Percentiles rank a stretch among this genome's conserved stretches.
Evolutionary conservation across 352 stramenopile species (phyloP).

Genomic region (Pythium myriotylum): DNA sequence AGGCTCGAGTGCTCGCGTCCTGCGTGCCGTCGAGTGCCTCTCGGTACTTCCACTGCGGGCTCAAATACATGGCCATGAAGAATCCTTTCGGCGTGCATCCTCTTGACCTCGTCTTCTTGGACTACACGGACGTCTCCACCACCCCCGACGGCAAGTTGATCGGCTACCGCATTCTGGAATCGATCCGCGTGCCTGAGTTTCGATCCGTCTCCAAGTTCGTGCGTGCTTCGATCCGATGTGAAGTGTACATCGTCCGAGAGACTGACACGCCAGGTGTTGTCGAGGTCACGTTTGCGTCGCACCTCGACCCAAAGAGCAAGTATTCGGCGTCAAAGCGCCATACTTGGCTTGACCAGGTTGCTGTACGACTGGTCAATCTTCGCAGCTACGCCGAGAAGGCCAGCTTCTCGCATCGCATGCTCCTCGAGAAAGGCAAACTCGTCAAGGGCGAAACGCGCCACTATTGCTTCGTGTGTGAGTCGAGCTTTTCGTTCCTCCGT

Average conservation of each 20-base stretch:
- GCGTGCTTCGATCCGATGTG: slow-evolving; percentile 74
- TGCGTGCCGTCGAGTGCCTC: slow-evolving; percentile 61
- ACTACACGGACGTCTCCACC: slow-evolving; percentile 84
- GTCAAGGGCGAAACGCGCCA: slow-evolving; percentile 48
- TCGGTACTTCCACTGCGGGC: slow-evolving; percentile 76
- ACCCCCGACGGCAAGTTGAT: slow-evolving; percentile 62
- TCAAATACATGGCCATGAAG: slow-evolving; percentile 85
- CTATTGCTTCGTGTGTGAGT: slow-evolving; percentile 69
- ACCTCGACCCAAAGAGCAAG: slow-evolving; percentile 83
- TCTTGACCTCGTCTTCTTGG: slow-evolving; percentile 79
- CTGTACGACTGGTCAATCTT: slow-evolving; percentile 56
- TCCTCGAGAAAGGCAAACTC: slow-evolving; percentile 42
- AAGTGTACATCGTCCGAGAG: slow-evolving; percentile 81
- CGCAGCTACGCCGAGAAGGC: slow-evolving; percentile 68
- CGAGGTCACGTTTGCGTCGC: slow-evolving; percentile 82
- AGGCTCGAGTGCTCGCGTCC: slow-evolving; percentile 64
- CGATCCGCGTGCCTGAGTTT: slow-evolving; percentile 74
- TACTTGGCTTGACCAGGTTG: slow-evolving; percentile 64
- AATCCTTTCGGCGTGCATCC: slow-evolving; percentile 69
- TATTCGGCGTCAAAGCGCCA: slow-evolving; percentile 55
- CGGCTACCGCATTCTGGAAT: slow-evolving; percentile 79
- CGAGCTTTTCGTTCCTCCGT: slow-evolving; percentile 72
- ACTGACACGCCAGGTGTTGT: slow-evolving; percentile 67
- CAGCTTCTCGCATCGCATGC: slow-evolving; percentile 62
- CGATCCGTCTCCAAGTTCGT: slow-evolving; percentile 58